Conservation (phyloP, 2,329 filamentous ascomycete species). For the Colletotrichum sp. region DNA sequence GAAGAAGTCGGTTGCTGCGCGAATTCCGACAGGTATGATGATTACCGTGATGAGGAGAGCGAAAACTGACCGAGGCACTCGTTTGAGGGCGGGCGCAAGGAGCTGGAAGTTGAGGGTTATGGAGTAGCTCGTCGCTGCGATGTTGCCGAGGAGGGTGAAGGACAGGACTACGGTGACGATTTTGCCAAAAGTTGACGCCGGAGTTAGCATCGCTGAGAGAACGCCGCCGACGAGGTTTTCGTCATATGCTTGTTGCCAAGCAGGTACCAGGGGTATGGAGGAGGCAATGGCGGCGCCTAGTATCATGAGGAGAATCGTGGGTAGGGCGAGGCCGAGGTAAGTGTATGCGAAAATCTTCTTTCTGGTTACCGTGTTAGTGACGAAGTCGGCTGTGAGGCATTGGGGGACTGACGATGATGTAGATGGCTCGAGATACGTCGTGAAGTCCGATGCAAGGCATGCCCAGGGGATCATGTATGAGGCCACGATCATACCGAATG, state of each 20-base stretch:
- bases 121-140: conserved; percentile 44
- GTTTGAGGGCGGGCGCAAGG: conserved; percentile 35
- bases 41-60: conserved; percentile 41
- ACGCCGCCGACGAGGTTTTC: conserved; percentile 33
- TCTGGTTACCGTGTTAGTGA: conserved; percentile 13
- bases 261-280: conserved; percentile 29
- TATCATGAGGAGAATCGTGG: conserved; percentile 34
- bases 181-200: conserved; percentile 36
- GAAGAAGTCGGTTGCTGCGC: conserved; percentile 43
- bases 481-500: conserved; percentile 65
- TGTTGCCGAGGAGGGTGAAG: conserved; percentile 40
- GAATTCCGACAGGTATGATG: conserved; percentile 44
- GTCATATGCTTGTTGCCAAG: conserved; percentile 32
- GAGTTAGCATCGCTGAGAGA: conserved; percentile 33
- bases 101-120: conserved; percentile 45
- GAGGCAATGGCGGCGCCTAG: conserved; percentile 44
- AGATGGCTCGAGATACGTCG: conserved; percentile 61
- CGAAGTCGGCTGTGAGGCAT: not conserved
- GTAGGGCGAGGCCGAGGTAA: conserved; percentile 57
- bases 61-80: conserved; percentile 45
- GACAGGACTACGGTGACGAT: conserved; percentile 40
- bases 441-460: conserved; percentile 63
- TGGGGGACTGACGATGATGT: conserved; percentile 41
- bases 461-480: conserved; percentile 69
- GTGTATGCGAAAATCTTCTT: conserved; percentile 58